These are phyloP conservation scores for Cladophialophora psammophila DNA, from an alignment of 2,329 filamentous ascomycete species.

Conservation along the genomic window DNA sequence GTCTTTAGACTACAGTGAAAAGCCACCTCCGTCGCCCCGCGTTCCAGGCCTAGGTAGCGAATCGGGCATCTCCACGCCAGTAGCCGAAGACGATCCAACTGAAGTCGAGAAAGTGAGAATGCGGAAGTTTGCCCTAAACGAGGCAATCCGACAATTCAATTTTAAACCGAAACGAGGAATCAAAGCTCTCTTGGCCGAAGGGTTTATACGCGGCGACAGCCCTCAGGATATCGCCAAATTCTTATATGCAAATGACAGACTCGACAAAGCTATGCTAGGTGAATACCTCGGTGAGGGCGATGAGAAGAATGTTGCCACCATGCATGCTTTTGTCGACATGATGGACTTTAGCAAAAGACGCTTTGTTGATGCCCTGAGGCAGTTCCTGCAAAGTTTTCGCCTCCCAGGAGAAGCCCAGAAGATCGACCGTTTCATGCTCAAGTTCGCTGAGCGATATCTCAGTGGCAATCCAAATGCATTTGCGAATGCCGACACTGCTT, in stretches of 20 bases:
- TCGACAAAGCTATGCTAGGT: slow-evolving; percentile 91
- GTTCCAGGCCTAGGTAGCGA: slow-evolving; percentile 63
- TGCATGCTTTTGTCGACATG: slow-evolving; percentile 95
- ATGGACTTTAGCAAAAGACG: slow-evolving; percentile 94
- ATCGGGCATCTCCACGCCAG: slow-evolving; percentile 69
- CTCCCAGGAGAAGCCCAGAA: slow-evolving; percentile 96
- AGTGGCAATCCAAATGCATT: slow-evolving; percentile 96
- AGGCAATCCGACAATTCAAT: slow-evolving; percentile 91
- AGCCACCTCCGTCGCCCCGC: slow-evolving; percentile 66
- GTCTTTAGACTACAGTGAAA: slow-evolving; percentile 71
- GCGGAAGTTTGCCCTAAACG: slow-evolving; percentile 87
- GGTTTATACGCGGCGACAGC: slow-evolving; percentile 81
- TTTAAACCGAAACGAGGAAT: slow-evolving; percentile 96
- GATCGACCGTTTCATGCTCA: slow-evolving; percentile 99
- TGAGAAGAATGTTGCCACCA: slow-evolving; percentile 89
- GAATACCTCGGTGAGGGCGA: slow-evolving; percentile 96
- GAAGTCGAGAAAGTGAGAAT: slow-evolving; percentile 96
- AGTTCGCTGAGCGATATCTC: slow-evolving; percentile 96
- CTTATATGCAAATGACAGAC: slow-evolving; percentile 77
- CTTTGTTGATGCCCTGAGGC: slow-evolving; percentile 89
- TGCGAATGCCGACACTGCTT: slow-evolving; percentile 96
- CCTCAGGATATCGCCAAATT: slow-evolving; percentile 86
- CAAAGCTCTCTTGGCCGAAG: slow-evolving; percentile 80
- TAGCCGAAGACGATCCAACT: slow-evolving; percentile 86
- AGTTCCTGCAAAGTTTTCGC: slow-evolving; percentile 93